Evolutionary conservation across 495 filamentous ascomycete genomes (phyloP).

Genomic region (Penicillium lagena): DNA sequence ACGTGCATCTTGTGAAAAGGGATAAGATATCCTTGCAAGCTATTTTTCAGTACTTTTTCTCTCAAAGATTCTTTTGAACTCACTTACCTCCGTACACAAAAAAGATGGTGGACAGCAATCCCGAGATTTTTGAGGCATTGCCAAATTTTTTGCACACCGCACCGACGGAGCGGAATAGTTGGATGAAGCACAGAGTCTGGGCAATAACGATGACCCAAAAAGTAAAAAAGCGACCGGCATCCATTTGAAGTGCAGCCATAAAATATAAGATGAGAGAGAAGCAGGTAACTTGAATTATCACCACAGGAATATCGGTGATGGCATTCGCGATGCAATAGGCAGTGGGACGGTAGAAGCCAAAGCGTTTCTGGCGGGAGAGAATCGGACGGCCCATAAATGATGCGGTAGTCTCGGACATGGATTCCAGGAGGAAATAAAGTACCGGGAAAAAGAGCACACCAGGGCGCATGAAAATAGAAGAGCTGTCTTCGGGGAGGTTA

Average conservation of each 20-base stretch:
- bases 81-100: conserved; percentile 69
- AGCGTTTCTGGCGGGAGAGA: conserved; percentile 38
- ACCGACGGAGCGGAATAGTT: conserved; percentile 71
- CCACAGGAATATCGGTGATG: conserved; percentile 66
- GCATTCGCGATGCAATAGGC: conserved; percentile 78
- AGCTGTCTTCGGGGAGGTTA: conserved; percentile 28
- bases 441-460: conserved; percentile 34
- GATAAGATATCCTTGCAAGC: conserved; percentile 72
- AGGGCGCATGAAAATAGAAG: conserved; percentile 33
- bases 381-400: conserved; percentile 39
- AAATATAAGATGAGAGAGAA: conserved; percentile 78
- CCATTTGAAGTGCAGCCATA: conserved; percentile 59
- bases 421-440: conserved; percentile 33
- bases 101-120: conserved; percentile 69
- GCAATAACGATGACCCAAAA: conserved; percentile 65
- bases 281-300: conserved; percentile 57
- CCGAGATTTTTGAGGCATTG: conserved; percentile 74
- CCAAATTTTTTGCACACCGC: conserved; percentile 78
- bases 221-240: conserved; percentile 71
- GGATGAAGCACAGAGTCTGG: conserved; percentile 65
- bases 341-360: conserved; percentile 72
- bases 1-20: conserved; percentile 66
- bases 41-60: conserved; percentile 38
- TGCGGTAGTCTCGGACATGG: conserved; percentile 30
- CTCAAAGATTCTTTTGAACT: conserved; percentile 24